These are phyloP conservation scores for Cyclotella atomus DNA, from an alignment of 108 stramenopile species.

Conservation along the genomic window DNA sequence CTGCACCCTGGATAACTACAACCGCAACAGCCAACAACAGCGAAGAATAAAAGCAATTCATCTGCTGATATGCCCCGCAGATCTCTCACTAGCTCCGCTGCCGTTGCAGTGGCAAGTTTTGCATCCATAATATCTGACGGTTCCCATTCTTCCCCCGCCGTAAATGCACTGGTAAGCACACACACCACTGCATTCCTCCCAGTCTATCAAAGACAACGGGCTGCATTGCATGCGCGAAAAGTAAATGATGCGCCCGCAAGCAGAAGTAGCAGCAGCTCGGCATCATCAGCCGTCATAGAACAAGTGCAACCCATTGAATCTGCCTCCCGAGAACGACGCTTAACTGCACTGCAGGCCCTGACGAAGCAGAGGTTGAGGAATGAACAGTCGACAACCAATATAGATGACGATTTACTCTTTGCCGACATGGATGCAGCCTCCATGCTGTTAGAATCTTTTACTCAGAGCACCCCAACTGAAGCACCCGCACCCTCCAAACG, in stretches of 20 bases:
- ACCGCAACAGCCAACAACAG: background rate
- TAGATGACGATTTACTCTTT: constrained; percentile 25
- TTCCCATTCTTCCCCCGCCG: background rate
- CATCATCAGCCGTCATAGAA: constrained; percentile 24
- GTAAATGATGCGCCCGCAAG: background rate
- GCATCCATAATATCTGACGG: background rate
- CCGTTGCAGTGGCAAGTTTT: background rate
- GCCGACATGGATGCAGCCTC: constrained; percentile 48
- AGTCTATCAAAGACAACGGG: background rate
- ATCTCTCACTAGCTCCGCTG: background rate
- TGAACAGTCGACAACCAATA: background rate
- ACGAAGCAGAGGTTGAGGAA: constrained; percentile 18
- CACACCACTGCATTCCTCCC: background rate
- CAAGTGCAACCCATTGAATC: constrained; percentile 43
- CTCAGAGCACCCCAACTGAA: background rate
- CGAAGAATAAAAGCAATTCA: background rate
- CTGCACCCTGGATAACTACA: too few relatives aligned
- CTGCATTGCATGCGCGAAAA: constrained; percentile 2
- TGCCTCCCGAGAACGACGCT: constrained; percentile 37
- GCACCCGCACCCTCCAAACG: constrained; percentile 13
- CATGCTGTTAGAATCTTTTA: constrained; percentile 39
- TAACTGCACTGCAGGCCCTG: constrained; percentile 40
- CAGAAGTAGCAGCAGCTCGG: background rate
- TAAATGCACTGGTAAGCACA: background rate
- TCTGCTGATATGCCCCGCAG: background rate